Evolutionary conservation across 305 asterid genomes (phyloP).

Genomic region (Fraxinus paxiana): DNA sequence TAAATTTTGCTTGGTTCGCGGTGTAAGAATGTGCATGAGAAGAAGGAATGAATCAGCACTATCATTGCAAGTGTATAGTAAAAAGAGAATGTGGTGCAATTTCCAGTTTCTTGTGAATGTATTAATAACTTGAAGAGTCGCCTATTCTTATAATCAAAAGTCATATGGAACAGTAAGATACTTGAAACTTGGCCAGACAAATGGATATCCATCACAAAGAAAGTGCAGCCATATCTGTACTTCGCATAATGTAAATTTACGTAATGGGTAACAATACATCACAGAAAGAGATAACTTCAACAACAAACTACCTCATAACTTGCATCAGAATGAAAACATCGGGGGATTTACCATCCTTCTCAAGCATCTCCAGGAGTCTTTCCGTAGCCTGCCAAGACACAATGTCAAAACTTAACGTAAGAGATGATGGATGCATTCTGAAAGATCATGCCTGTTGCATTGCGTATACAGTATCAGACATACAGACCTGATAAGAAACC

Average conservation of each 20-base stretch:
- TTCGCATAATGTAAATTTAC: not conserved
- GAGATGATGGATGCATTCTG: slow-evolving; percentile 4
- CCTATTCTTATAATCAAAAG: slow-evolving; percentile 5
- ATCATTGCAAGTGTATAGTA: not conserved
- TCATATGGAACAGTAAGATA: not conserved
- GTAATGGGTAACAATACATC: not conserved
- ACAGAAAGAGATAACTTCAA: not conserved
- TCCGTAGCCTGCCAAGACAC: slow-evolving; percentile 64
- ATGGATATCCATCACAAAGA: not conserved
- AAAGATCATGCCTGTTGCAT: slow-evolving; percentile 3
- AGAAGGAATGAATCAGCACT: not conserved
- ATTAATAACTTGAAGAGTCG: not conserved
- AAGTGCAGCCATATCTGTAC: not conserved
- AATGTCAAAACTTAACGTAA: slow-evolving; percentile 20
- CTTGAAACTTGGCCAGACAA: not conserved
- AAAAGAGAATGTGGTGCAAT: not conserved
- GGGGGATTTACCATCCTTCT: slow-evolving; percentile 59
- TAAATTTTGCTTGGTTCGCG: not conserved
- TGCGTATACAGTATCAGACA: not conserved
- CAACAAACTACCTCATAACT: slow-evolving; percentile 62
- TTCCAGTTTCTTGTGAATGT: not conserved
- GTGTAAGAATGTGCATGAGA: not conserved
- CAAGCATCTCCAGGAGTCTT: slow-evolving; percentile 63
- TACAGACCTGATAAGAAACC: not conserved
- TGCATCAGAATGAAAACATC: slow-evolving; percentile 69